Conservation (phyloP, 148 eudicot species). For the Gaultheria prostrata region DNA sequence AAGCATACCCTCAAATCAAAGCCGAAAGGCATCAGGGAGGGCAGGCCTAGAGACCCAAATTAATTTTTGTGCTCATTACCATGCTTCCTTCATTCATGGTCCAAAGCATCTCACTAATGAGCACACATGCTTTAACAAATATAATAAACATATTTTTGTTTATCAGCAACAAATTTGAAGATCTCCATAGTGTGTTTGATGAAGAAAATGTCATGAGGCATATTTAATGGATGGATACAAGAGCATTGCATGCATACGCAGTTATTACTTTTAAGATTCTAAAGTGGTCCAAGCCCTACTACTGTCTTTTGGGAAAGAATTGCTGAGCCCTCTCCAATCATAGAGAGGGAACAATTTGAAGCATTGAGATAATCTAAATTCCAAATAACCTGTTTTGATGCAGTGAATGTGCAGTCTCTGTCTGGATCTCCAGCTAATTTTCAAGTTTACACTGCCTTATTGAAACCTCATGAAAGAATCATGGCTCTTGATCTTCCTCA, state of each 20-base stretch:
- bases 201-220: background rate
- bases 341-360: background rate
- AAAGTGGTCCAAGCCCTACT: background rate
- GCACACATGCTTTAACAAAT: background rate
- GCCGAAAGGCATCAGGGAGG: no score
- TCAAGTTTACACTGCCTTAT: constrained; percentile 90
- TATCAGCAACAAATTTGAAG: no score
- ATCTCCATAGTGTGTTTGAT: background rate
- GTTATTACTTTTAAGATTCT: background rate
- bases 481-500: constrained; percentile 99
- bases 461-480: constrained; percentile 98
- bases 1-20: no score
- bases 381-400: constrained; percentile 19
- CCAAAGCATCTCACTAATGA: no score
- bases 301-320: background rate
- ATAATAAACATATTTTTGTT: no score
- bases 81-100: no score
- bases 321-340: background rate
- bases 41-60: no score
- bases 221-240: background rate
- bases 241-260: background rate
- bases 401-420: constrained; percentile 97
- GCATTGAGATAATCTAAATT: background rate
- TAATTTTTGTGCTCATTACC: no score
- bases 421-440: constrained; percentile 98